These are phyloP conservation scores for Sclerotinia spermophila DNA, from an alignment of 2,329 filamentous ascomycete species.

Conservation along the genomic window DNA sequence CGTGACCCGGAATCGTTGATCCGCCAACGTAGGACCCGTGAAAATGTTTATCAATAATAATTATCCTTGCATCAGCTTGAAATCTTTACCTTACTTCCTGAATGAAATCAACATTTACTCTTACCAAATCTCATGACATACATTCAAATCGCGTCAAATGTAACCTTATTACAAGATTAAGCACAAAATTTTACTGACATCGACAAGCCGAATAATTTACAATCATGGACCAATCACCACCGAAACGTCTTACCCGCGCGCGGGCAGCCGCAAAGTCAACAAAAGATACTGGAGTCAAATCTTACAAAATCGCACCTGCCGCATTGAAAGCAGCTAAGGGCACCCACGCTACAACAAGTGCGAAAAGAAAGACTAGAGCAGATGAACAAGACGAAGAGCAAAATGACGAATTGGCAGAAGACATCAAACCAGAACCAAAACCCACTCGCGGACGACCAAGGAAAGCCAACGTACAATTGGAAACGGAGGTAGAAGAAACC, in stretches of 20 bases:
- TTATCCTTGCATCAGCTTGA: neutral
- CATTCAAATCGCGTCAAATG: constrained; percentile 4
- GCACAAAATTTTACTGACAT: neutral
- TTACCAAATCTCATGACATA: neutral
- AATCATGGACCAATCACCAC: constrained; percentile 52
- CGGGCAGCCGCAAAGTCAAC: constrained; percentile 43
- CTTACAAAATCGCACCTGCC: constrained; percentile 48
- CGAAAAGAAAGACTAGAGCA: constrained; percentile 53
- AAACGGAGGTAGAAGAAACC: constrained; percentile 28
- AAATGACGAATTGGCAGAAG: constrained; percentile 28
- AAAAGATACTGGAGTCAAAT: constrained; percentile 41
- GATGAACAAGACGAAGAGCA: constrained; percentile 41
- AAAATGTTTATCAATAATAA: constrained; percentile 13
- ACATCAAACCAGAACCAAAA: constrained; percentile 36
- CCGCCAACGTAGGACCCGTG: neutral
- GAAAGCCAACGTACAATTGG: constrained; percentile 39
- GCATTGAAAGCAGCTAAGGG: constrained; percentile 42
- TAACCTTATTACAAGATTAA: neutral
- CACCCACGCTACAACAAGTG: constrained; percentile 34
- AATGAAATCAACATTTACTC: neutral
- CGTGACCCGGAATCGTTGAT: neutral
- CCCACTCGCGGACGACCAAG: constrained; percentile 46
- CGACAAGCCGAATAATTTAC: neutral
- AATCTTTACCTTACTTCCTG: neutral
- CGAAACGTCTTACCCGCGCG: constrained; percentile 56